A percentile compares a stretch with the other conserved stretches of the same genome.
Evolutionary conservation across 2,329 filamentous ascomycete genomes (phyloP).

Genomic region (Coniochaeta ligniaria): DNA sequence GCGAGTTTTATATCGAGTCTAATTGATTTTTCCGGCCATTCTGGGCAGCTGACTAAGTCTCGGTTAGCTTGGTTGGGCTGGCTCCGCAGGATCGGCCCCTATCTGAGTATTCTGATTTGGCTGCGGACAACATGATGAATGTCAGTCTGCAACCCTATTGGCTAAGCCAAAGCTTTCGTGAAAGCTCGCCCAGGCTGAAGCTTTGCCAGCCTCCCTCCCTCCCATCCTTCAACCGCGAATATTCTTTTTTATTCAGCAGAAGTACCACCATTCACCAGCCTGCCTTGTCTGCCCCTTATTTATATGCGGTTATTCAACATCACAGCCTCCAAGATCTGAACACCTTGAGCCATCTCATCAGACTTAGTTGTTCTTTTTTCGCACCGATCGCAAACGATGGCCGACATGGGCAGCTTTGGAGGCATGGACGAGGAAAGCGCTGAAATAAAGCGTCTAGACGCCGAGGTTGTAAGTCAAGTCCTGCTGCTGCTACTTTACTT

Average conservation of each 20-base stretch:
- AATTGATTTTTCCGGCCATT: not conserved
- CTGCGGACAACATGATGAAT: not conserved
- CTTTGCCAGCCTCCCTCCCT: not conserved
- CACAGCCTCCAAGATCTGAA: too few species aligned
- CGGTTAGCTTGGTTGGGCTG: not conserved
- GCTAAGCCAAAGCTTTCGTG: not conserved
- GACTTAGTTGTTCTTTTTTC: not conserved
- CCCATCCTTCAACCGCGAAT: not conserved
- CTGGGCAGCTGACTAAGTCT: not conserved
- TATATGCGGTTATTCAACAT: not conserved
- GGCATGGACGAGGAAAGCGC: constrained; percentile 74
- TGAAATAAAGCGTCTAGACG: constrained; percentile 72
- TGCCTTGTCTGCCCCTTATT: not conserved
- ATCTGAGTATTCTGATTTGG: not conserved
- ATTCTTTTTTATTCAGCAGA: not conserved
- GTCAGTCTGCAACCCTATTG: not conserved
- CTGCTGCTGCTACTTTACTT: not conserved
- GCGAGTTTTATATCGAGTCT: not conserved
- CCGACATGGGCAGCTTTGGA: constrained; percentile 63
- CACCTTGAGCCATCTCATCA: not conserved
- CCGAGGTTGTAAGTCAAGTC: constrained; percentile 62
- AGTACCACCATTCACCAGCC: constrained; percentile 3
- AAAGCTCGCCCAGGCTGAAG: not conserved
- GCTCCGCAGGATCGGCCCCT: not conserved
- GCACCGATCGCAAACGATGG: constrained; percentile 39